phyloP scores from a whole-genome alignment of 495 filamentous ascomycete species.

The Xanthoparmelia taractica region DNA sequence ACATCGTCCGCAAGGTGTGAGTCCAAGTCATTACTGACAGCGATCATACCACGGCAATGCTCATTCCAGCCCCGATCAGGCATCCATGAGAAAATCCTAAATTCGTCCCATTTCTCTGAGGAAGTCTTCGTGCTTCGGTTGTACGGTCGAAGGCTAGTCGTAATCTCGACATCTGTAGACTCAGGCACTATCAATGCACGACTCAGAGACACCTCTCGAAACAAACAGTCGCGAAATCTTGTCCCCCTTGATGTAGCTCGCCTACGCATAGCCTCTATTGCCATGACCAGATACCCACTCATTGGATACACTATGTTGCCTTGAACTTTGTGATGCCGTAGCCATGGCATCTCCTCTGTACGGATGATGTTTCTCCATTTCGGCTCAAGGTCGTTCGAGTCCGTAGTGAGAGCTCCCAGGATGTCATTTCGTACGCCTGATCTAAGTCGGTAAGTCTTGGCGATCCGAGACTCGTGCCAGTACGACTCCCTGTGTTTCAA shows the following conservation, averaged over 20 bases:
- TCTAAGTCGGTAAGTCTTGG: slow-evolving; percentile 25
- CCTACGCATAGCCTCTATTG: slow-evolving; percentile 19
- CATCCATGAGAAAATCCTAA: slow-evolving; percentile 9
- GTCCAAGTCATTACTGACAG: too few species aligned
- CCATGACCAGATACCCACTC: slow-evolving; percentile 25
- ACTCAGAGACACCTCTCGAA: background rate
- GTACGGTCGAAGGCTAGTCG: slow-evolving; percentile 25
- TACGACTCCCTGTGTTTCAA: slow-evolving; percentile 33
- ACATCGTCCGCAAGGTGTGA: too few species aligned
- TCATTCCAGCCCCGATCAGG: slow-evolving; percentile 9
- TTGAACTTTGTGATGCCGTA: slow-evolving; percentile 25
- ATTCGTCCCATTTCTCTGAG: slow-evolving; percentile 8
- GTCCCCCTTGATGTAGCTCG: background rate
- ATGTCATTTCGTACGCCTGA: slow-evolving; percentile 21
- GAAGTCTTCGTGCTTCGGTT: background rate
- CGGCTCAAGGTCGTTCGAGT: slow-evolving; percentile 23
- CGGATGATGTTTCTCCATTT: slow-evolving; percentile 31
- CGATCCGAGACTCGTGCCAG: slow-evolving; percentile 32
- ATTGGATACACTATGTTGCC: slow-evolving; percentile 22
- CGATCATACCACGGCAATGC: slow-evolving; percentile 1
- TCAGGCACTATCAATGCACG: slow-evolving; percentile 17
- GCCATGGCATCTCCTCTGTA: slow-evolving; percentile 25
- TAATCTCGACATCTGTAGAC: slow-evolving; percentile 1
- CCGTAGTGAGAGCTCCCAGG: slow-evolving; percentile 23
- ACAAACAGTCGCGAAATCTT: background rate